Percentiles rank a stretch among this genome's conserved stretches.
Conservation (phyloP, 257 asterid genomes). For the Solanum dulcamara region DNA sequence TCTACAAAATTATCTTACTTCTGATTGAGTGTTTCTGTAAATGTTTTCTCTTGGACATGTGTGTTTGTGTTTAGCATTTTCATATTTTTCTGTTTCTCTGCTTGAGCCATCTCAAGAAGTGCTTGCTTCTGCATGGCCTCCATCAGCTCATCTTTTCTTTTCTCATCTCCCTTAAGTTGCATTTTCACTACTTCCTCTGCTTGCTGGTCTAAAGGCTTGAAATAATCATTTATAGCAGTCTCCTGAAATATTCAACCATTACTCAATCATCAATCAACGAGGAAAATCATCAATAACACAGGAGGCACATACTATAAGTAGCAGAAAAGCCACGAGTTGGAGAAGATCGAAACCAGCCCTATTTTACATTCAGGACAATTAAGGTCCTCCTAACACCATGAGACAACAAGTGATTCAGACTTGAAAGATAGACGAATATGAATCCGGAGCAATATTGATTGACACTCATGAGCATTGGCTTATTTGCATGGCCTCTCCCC, state of each 20-base stretch:
- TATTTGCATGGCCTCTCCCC: not conserved
- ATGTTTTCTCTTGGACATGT: slow-evolving; percentile 16
- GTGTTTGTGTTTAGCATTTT: slow-evolving; percentile 21
- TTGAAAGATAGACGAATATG: not conserved
- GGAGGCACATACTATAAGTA: not conserved
- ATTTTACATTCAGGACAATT: not conserved
- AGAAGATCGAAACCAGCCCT: not conserved
- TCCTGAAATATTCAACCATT: slow-evolving; percentile 36
- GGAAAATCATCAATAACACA: not conserved
- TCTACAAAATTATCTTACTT: slow-evolving; percentile 17
- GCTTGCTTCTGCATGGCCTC: slow-evolving; percentile 63
- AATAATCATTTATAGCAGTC: slow-evolving; percentile 65
- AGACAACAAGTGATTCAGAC: not conserved
- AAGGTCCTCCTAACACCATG: not conserved
- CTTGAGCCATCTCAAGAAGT: slow-evolving; percentile 49
- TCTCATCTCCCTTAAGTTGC: slow-evolving; percentile 83
- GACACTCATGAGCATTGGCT: not conserved
- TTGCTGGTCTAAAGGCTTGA: slow-evolving; percentile 79
- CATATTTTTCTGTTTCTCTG: slow-evolving; percentile 18
- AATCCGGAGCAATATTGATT: not conserved
- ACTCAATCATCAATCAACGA: not conserved
- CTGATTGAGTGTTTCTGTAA: slow-evolving; percentile 10
- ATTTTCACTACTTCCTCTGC: slow-evolving; percentile 59
- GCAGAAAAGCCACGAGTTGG: not conserved
- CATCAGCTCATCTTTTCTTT: slow-evolving; percentile 50